Evolutionary conservation across 257 asterid genomes (phyloP).

Genomic region (Capsicum pubescens): DNA sequence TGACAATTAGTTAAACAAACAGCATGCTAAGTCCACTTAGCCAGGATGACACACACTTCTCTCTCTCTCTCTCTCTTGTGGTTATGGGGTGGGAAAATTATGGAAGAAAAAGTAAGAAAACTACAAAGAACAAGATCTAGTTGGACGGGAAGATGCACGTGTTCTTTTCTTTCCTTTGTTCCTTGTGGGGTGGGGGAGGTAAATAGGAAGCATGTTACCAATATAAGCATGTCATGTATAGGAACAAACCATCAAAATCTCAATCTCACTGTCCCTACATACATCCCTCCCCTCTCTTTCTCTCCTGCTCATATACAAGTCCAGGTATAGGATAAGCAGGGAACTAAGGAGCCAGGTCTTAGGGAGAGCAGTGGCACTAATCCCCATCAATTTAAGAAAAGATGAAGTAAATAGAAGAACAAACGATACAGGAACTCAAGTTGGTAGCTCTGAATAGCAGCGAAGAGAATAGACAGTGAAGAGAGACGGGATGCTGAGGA

Average conservation of each 20-base stretch:
- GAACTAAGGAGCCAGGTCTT: constrained; percentile 17
- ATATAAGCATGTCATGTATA: background rate
- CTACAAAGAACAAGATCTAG: background rate
- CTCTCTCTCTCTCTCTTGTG: constrained; percentile 8
- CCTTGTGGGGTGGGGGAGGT: background rate
- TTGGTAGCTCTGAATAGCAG: constrained; percentile 13
- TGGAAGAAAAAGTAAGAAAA: constrained; percentile 9
- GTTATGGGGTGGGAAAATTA: background rate
- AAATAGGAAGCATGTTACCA: background rate
- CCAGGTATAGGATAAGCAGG: background rate
- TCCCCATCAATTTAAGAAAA: constrained; percentile 11
- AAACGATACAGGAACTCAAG: background rate
- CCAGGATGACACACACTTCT: background rate
- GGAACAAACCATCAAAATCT: background rate
- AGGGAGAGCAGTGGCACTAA: background rate
- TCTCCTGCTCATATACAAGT: background rate
- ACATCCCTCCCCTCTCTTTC: background rate
- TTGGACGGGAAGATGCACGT: background rate
- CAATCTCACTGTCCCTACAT: background rate
- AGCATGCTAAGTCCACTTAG: constrained; percentile 7
- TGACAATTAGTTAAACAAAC: background rate
- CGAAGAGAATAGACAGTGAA: background rate
- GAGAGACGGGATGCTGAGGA: background rate
- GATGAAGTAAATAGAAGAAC: background rate
- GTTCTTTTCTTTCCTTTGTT: background rate